Evolutionary conservation across 2,329 filamentous ascomycete species (phyloP).

Genomic region (Fusarium kyushuense): DNA sequence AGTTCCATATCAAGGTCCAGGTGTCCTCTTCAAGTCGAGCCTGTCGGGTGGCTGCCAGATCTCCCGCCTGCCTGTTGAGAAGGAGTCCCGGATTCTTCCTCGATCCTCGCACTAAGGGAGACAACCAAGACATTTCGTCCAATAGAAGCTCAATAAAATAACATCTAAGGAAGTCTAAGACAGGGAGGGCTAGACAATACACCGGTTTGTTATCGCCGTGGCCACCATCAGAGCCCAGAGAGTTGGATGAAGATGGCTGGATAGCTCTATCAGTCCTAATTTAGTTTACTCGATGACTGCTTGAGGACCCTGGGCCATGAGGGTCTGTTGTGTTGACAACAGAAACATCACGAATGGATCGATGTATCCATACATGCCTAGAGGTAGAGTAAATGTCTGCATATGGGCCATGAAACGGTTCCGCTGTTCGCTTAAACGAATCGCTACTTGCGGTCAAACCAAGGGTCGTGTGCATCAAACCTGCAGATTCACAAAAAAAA

Average conservation of each 20-base stretch:
- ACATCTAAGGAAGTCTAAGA: conserved; percentile 34
- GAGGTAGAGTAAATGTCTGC: conserved; percentile 8
- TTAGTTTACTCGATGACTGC: conserved; percentile 35
- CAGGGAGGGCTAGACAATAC: conserved; percentile 34
- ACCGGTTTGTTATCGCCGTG: conserved; percentile 53
- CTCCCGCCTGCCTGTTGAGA: no score
- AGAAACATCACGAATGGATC: conserved; percentile 14
- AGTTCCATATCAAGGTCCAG: conserved; percentile 16
- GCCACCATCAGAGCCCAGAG: conserved; percentile 38
- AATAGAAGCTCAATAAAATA: conserved; percentile 21
- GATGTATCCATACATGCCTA: not conserved
- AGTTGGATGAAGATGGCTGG: conserved; percentile 24
- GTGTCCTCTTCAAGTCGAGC: no score
- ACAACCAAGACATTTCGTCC: conserved; percentile 23
- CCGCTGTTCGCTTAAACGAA: conserved; percentile 35
- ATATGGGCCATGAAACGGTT: conserved; percentile 30
- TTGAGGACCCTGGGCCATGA: conserved; percentile 31
- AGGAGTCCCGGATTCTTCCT: conserved; percentile 53
- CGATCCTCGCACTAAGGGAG: conserved; percentile 33
- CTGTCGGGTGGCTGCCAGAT: no score
- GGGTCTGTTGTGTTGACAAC: conserved; percentile 4
- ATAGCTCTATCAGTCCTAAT: not conserved
- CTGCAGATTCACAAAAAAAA: conserved; percentile 11
- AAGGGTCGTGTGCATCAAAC: conserved; percentile 34
- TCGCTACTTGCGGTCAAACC: conserved; percentile 32